Evolutionary conservation across 805 yeast genomes (phyloP).

Genomic region (Clavispora carvajalis): DNA sequence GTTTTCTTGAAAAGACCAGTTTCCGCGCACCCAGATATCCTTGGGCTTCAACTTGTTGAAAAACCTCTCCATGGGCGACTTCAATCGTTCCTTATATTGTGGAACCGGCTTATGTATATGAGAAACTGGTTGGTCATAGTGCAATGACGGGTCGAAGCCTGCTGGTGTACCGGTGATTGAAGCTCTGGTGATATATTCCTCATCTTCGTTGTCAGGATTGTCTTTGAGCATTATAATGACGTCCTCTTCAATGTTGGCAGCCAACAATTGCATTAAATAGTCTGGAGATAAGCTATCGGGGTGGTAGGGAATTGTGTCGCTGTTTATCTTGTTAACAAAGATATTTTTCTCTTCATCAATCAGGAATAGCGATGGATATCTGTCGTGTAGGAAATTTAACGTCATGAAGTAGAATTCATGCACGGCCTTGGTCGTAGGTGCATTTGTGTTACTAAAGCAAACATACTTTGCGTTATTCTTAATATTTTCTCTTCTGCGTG

Average conservation of each 20-base stretch:
- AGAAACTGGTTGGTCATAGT: conserved; percentile 51
- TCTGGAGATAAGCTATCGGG: conserved; percentile 11
- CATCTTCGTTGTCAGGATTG: conserved; percentile 31
- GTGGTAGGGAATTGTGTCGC: conserved; percentile 31
- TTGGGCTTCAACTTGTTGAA: conserved; percentile 51
- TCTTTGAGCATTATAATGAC: conserved; percentile 47
- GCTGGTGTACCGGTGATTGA: conserved; percentile 62
- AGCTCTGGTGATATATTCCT: conserved; percentile 56
- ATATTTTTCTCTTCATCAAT: conserved; percentile 16
- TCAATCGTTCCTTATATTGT: conserved; percentile 49
- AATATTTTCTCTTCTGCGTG: conserved; percentile 31
- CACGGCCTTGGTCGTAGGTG: conserved; percentile 28
- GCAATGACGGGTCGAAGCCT: conserved; percentile 61
- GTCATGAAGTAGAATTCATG: conserved; percentile 46
- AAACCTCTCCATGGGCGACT: conserved; percentile 61
- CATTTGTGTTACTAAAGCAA: conserved; percentile 18
- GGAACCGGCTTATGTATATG: conserved; percentile 71
- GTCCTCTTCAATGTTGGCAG: conserved; percentile 56
- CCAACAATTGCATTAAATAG: conserved; percentile 20
- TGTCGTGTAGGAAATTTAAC: conserved; percentile 32
- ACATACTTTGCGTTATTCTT: conserved; percentile 21
- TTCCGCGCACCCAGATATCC: conserved; percentile 56
- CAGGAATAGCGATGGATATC: conserved; percentile 53
- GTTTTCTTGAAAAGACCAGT: conserved; percentile 69
- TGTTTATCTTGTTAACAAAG: conserved; percentile 37